Evolutionary conservation across 73 alveolate species (phyloP), one percentile per base, ranked within the genome.

Genomic region (Symbiodinium pilosum): DNA sequence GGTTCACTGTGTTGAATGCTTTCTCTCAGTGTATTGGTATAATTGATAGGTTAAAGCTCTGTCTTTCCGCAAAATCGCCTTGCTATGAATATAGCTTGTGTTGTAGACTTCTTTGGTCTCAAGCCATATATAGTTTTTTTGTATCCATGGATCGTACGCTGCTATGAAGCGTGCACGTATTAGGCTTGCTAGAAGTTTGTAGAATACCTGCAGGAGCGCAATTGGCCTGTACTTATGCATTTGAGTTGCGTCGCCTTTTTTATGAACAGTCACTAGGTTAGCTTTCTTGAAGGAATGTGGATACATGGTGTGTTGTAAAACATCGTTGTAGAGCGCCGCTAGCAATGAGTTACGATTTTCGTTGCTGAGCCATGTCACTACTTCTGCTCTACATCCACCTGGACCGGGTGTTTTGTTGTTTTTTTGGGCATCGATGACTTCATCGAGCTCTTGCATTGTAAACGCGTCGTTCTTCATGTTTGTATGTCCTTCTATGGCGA

Each of bases 201-300:
- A 87, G 34, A 59, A 64, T 1, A 39, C 86, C 21, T 87, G 73
- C 6, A 87, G 84, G 6, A 87, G 43, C 8, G 86, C 94, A 24
- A 59, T 87, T 18, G 94, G 94, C 36, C 94, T 87, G 44, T 87
- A 87, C 7, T 87, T 87, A 4, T 87, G 69, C 94, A 56, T 87
- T 0, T 87, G 94, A 28, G 71, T 24, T 1, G 86, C 86, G 42
- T 64, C 87, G 4, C 93, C 92, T 42, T 30, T 84, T 7, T 84
- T 84, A 51, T 84, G 44, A 6, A 56, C 24, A 43, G 94, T 44
- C 3, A 40, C 94, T 8, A 87, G 38, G 71, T 87, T 87, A 26
- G 94, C 94, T 20, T 56, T 36, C 36, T 73, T 52, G 32, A 56
- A 87, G 26, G 86, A 38, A 1, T 87, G 71, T 30, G 86, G 94